Evolutionary conservation across 768 basidiomycete species (phyloP).

Genomic region (Amanita polypyramis): DNA sequence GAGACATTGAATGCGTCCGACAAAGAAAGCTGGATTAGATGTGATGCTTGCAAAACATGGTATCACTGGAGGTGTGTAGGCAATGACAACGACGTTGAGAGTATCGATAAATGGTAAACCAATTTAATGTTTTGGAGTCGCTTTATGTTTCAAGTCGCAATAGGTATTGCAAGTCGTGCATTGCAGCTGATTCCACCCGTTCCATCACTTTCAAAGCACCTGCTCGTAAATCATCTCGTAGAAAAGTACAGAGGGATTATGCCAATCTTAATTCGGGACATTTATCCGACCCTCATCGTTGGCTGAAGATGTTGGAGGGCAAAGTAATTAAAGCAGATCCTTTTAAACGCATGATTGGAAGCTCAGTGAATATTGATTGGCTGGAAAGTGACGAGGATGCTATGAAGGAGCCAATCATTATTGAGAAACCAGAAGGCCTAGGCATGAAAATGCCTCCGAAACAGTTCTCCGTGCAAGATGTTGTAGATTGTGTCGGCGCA

Average conservation of each 20-base stretch:
- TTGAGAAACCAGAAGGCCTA: conserved; percentile 68
- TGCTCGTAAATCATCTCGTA: conserved; percentile 72
- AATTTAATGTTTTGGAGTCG: background rate
- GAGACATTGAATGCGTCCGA: conserved; percentile 26
- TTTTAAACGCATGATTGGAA: conserved; percentile 60
- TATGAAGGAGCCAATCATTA: conserved; percentile 74
- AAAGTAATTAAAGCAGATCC: conserved; percentile 51
- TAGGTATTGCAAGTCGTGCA: conserved; percentile 67
- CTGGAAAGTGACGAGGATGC: conserved; percentile 60
- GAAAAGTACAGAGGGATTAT: conserved; percentile 68
- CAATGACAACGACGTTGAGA: conserved; percentile 49
- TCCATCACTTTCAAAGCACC: conserved; percentile 68
- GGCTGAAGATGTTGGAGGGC: conserved; percentile 58
- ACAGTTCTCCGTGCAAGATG: conserved; percentile 67
- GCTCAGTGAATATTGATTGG: conserved; percentile 66
- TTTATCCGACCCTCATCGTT: conserved; percentile 55
- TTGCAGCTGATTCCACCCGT: conserved; percentile 46
- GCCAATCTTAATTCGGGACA: conserved; percentile 61
- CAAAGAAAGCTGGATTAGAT: conserved; percentile 75
- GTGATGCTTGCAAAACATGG: conserved; percentile 75
- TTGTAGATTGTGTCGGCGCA: conserved; percentile 71
- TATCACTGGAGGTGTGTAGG: conserved; percentile 80
- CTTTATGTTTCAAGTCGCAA: background rate
- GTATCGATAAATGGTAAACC: conserved; percentile 69
- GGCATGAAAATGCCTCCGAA: conserved; percentile 83